phyloP scores from a whole-genome alignment of 495 filamentous ascomycete species.

The Chaetomidium leptoderma region DNA sequence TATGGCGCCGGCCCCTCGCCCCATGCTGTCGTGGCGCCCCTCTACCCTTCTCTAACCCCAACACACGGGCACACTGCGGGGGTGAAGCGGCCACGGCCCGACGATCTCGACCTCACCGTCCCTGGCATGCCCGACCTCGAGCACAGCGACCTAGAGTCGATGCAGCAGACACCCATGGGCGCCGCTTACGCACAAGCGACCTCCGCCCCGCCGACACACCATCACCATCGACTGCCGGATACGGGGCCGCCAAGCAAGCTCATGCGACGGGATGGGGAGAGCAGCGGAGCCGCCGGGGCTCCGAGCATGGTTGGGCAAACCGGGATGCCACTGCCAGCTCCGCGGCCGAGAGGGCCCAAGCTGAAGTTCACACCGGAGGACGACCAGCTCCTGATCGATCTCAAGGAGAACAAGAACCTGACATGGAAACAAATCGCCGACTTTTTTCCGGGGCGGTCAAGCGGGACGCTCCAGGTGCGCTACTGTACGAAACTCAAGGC shows the following conservation, averaged over 20 bases:
- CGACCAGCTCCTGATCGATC: conserved; percentile 73
- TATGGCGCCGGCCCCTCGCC: conserved; percentile 42
- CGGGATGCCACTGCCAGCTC: conserved; percentile 77
- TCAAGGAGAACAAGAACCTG: conserved; percentile 88
- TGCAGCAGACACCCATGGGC: conserved; percentile 47
- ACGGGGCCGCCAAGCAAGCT: conserved; percentile 57
- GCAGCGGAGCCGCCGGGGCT: conserved; percentile 38
- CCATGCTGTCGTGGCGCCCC: conserved; percentile 40
- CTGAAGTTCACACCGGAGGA: conserved; percentile 88
- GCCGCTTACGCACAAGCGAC: conserved; percentile 41
- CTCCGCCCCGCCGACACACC: conserved; percentile 51
- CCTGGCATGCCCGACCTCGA: conserved; percentile 49
- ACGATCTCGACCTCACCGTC: conserved; percentile 49
- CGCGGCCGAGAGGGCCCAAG: conserved; percentile 74
- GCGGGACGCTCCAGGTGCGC: conserved; percentile 83
- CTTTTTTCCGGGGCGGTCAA: conserved; percentile 85
- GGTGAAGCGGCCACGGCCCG: conserved; percentile 44
- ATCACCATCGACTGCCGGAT: conserved; percentile 69
- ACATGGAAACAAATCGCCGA: conserved; percentile 96
- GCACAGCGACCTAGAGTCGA: conserved; percentile 45
- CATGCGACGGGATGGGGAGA: conserved; percentile 49
- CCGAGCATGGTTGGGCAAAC: conserved; percentile 73
- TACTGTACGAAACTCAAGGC: conserved; percentile 93
- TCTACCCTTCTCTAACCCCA: conserved; percentile 45
- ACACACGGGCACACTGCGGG: conserved; percentile 41